Evolutionary conservation across 768 basidiomycete genomes (phyloP).

Genomic region (Macrolepiota fuliginosa): DNA sequence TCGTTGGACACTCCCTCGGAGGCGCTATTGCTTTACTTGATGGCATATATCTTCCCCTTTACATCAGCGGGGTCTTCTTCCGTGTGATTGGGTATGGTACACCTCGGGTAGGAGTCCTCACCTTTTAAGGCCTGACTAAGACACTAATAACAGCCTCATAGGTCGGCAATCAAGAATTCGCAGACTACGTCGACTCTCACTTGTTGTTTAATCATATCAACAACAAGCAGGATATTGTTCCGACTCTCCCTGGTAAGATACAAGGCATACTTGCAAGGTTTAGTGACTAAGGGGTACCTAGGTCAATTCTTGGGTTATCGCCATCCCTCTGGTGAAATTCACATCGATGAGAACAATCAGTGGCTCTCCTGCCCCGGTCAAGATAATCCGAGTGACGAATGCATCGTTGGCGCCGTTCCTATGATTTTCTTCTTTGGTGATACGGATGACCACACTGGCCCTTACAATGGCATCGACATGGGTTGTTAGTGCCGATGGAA

Average conservation of each 20-base stretch:
- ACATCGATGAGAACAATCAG: slow-evolving; percentile 29
- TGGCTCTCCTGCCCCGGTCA: slow-evolving; percentile 28
- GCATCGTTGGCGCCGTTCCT: slow-evolving; percentile 21
- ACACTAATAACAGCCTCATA: not conserved
- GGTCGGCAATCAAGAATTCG: slow-evolving; percentile 38
- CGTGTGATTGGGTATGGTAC: slow-evolving; percentile 39
- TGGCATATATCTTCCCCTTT: slow-evolving; percentile 50
- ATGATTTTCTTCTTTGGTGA: slow-evolving; percentile 8
- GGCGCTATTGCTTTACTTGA: slow-evolving; percentile 53
- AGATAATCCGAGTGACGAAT: slow-evolving; percentile 23
- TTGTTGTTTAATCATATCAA: slow-evolving; percentile 21
- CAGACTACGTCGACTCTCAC: slow-evolving; percentile 23
- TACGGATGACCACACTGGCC: slow-evolving; percentile 9
- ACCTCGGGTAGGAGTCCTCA: slow-evolving; percentile 34
- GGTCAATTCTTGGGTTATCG: slow-evolving; percentile 38
- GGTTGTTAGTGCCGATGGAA: not conserved
- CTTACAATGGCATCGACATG: slow-evolving; percentile 13
- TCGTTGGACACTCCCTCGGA: slow-evolving; percentile 45
- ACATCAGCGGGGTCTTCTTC: slow-evolving; percentile 39
- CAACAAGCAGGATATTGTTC: slow-evolving; percentile 26
- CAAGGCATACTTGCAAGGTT: not conserved
- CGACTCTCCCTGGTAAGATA: slow-evolving; percentile 27
- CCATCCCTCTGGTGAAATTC: slow-evolving; percentile 40
- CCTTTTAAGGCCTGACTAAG: not conserved
- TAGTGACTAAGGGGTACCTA: slow-evolving; percentile 46